Conservation (phyloP, 1,284 basidiomycete genomes). For the Waitea zeae region DNA sequence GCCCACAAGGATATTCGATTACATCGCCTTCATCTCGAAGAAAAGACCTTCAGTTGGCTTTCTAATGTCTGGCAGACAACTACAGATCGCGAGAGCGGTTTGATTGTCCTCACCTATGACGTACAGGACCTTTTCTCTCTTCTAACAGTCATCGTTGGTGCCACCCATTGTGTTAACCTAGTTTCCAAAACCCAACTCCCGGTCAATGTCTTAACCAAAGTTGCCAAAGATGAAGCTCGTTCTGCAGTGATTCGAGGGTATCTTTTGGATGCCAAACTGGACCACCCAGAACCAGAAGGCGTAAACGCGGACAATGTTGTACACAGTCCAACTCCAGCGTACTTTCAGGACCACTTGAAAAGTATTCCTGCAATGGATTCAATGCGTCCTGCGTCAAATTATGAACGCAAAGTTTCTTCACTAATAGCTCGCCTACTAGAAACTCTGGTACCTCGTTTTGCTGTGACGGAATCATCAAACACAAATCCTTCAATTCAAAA, state of each 20-base stretch:
- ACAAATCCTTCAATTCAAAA: slow-evolving; percentile 42
- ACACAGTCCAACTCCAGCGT: background rate
- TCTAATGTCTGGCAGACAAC: slow-evolving; percentile 55
- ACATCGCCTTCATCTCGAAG: slow-evolving; percentile 67
- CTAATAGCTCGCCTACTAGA: slow-evolving; percentile 48
- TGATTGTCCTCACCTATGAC: slow-evolving; percentile 21
- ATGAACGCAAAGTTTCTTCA: slow-evolving; percentile 47
- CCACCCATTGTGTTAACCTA: slow-evolving; percentile 27
- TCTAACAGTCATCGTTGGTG: slow-evolving; percentile 41
- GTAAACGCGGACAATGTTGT: background rate
- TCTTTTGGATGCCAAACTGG: slow-evolving; percentile 45
- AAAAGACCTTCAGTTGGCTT: slow-evolving; percentile 74
- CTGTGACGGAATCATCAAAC: slow-evolving; percentile 16
- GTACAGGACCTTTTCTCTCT: slow-evolving; percentile 46
- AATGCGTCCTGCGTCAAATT: slow-evolving; percentile 24
- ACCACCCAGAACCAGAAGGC: slow-evolving; percentile 17
- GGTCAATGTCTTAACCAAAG: slow-evolving; percentile 43
- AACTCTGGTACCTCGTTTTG: slow-evolving; percentile 13
- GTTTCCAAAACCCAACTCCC: slow-evolving; percentile 37
- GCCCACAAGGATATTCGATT: slow-evolving; percentile 66
- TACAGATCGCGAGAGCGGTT: slow-evolving; percentile 9
- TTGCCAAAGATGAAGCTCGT: slow-evolving; percentile 37
- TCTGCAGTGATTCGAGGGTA: slow-evolving; percentile 51
- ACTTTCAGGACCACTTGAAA: background rate
- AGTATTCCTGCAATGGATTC: slow-evolving; percentile 14